Evolutionary conservation across 176 grass and related monocot species (phyloP), one percentile per base, ranked within the genome.

Genomic region (Oryza officinalis): DNA sequence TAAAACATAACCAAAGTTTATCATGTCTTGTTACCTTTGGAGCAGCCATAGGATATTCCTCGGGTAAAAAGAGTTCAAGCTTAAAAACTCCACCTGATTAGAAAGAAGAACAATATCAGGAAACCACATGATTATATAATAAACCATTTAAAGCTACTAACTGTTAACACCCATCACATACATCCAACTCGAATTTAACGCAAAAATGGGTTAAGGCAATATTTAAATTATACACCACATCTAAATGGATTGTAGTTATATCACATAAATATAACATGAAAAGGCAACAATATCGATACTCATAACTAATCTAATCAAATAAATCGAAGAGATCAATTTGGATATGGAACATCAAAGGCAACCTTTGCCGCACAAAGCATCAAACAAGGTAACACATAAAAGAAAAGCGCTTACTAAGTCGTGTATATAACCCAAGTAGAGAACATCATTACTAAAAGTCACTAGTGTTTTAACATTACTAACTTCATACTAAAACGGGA

Each of bases 1-100:
- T 3, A 30, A 1, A 75, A 38, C n/a, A 67, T 28, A 78, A 79
- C 22, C 27, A 81, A 60, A 72, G 7, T 28, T 69, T 13, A 14
- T 81, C 17, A 64, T 22, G 65, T 30, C 35, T n/a, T 70, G 44
- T 90, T 90, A 94, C 96, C 83, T 98, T 96, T 3, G 96, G 96
- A 25, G 96, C 91, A 79, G 96, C 93, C 96, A 98, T 98, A 41
- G 96, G 96, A 81, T 98, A 98, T 85, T 98, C 96, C 85, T 98
- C 96, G n/a, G 96, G 96, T 89, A 95, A 92, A 90, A 98, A 98
- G 31, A 98, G 85, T 67, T 98, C 96, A 74, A 98, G 96, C 87
- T 98, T 98, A 83, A 98, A 98, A 90, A 92, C 91, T 46, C 96
- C 96, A 81, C 96, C 96, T 98, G 76, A 54, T 72, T 80, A 52